These are phyloP conservation scores for Myotisia sp. DNA, from an alignment of 2,329 filamentous ascomycete genomes.

Conservation along the genomic window DNA sequence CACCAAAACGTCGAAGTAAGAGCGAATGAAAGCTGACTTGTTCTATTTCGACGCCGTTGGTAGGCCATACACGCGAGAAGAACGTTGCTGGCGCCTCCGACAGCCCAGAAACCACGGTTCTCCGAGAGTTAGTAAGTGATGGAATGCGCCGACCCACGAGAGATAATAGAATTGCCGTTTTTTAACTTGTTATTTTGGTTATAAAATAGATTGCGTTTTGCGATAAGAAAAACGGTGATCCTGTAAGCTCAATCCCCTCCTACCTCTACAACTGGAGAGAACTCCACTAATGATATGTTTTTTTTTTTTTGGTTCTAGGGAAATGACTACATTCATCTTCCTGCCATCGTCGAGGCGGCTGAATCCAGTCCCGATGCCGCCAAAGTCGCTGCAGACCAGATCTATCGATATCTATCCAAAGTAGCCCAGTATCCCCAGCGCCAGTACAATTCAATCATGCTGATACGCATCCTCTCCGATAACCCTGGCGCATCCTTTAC, in stretches of 20 bases:
- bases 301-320: constrained; percentile 40
- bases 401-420: constrained; percentile 67
- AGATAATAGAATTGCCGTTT: too few species aligned
- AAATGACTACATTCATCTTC: constrained; percentile 84
- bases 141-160: too few species aligned
- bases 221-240: too few species aligned
- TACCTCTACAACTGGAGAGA: constrained; percentile 2
- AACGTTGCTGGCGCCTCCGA: too few species aligned
- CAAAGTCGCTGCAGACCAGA: constrained; percentile 61
- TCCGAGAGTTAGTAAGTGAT: constrained; percentile 32
- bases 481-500: constrained; percentile 87
- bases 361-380: constrained; percentile 83
- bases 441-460: constrained; percentile 95
- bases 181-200: too few species aligned
- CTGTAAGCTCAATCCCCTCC: too few species aligned
- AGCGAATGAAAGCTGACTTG: too few species aligned
- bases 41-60: too few species aligned
- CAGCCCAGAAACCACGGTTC: constrained; percentile 19
- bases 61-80: too few species aligned
- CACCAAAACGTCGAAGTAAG: too few species aligned
- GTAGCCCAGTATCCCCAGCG: constrained; percentile 56
- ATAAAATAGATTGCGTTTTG: background rate
- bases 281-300: constrained; percentile 6
- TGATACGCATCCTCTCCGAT: constrained; percentile 78
- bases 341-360: constrained; percentile 83